Conservation (phyloP, 805 yeast species). For the Candida cerambycidarum region DNA sequence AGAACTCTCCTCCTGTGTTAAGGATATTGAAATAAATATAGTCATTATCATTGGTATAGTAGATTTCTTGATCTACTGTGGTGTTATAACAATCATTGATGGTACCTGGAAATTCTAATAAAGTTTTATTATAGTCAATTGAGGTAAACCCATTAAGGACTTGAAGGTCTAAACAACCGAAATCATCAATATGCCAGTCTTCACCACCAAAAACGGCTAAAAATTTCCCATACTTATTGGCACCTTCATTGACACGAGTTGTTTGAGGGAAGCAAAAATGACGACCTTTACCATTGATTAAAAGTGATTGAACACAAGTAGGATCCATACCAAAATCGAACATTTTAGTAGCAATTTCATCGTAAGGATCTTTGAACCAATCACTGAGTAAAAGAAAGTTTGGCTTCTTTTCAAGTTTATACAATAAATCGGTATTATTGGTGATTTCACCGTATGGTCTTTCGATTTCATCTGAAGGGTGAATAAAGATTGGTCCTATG, state of each 20-base stretch:
- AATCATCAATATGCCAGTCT: constrained; percentile 17
- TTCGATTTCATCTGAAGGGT: constrained; percentile 27
- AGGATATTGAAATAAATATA: constrained; percentile 30
- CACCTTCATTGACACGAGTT: constrained; percentile 15
- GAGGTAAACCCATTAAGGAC: constrained; percentile 8
- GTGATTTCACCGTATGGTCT: constrained; percentile 34
- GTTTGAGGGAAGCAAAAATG: constrained; percentile 20
- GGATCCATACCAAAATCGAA: constrained; percentile 33
- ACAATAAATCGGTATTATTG: constrained; percentile 26
- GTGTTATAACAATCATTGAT: constrained; percentile 23
- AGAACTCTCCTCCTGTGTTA: constrained; percentile 35
- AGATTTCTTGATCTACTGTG: constrained; percentile 17
- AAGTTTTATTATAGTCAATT: constrained; percentile 4
- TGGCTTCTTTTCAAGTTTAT: constrained; percentile 25
- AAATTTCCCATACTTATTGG: constrained; percentile 15
- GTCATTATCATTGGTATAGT: constrained; percentile 19
- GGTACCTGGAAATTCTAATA: constrained; percentile 25
- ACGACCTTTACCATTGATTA: constrained; percentile 32
- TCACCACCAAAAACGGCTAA: constrained; percentile 15
- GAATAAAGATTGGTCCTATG: constrained; percentile 46
- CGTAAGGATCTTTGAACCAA: constrained; percentile 35
- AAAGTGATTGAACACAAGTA: constrained; percentile 28
- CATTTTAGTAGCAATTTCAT: constrained; percentile 34
- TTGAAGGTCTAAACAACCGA: constrained; percentile 12
- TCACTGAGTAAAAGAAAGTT: constrained; percentile 36